Evolutionary conservation across 78 protist genomes (phyloP).

Genomic region (slime mould (Dictyostelium discoideum)): DNA sequence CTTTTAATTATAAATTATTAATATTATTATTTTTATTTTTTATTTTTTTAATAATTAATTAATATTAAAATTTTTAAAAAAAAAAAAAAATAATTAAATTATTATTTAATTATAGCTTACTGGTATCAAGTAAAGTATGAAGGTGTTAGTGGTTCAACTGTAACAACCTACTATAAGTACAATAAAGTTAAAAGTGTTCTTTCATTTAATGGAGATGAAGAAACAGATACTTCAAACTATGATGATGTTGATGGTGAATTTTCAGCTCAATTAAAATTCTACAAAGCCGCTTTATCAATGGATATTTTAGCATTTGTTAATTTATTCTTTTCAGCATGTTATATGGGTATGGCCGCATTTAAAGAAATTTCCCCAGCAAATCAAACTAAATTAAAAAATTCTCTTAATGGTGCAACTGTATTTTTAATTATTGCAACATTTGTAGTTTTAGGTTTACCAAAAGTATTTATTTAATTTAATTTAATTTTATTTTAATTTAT

Average conservation of each 20-base stretch:
- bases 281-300: background rate
- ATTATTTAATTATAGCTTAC: background rate
- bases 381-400: background rate
- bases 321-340: background rate
- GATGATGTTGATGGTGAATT: background rate
- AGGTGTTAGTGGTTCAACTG: background rate
- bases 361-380: background rate
- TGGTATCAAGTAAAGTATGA: background rate
- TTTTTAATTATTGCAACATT: background rate
- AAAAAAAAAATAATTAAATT: no score
- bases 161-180: background rate
- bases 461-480: background rate
- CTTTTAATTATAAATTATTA: no score
- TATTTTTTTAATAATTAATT: no score
- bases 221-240: background rate
- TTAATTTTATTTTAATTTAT: no score
- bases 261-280: background rate
- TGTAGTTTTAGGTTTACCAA: background rate
- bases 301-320: background rate
- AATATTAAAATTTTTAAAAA: no score
- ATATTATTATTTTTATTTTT: no score
- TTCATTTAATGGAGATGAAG: background rate
- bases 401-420: background rate
- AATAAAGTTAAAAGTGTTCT: background rate
- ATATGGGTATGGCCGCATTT: background rate